Evolutionary conservation across 306 rosid species (phyloP).

Genomic region (Corylus avellana): DNA sequence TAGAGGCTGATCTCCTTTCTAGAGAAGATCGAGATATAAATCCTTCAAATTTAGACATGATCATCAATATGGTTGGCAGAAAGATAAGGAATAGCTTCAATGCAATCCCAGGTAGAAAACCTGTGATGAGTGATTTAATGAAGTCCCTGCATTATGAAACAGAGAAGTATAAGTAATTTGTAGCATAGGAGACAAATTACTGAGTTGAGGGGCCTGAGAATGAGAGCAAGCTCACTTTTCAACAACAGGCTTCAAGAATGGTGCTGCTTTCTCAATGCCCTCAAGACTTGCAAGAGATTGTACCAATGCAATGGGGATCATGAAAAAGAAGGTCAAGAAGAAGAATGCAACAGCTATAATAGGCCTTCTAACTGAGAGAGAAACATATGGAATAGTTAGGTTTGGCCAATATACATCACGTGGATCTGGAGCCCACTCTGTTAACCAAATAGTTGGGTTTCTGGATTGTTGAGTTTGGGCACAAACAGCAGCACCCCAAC

Average conservation of each 20-base stretch:
- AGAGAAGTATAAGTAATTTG: conserved; percentile 22
- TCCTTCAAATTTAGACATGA: conserved; percentile 95
- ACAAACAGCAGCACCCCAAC: conserved; percentile 99
- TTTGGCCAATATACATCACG: conserved; percentile 89
- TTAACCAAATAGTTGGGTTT: conserved; percentile 87
- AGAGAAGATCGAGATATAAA: conserved; percentile 67
- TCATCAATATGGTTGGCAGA: conserved; percentile 90
- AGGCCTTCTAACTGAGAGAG: conserved; percentile 73
- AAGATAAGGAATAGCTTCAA: conserved; percentile 93
- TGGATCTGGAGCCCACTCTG: conserved; percentile 98
- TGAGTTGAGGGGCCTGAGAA: conserved; percentile 28
- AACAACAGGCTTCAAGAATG: conserved; percentile 59
- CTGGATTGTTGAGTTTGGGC: conserved; percentile 98
- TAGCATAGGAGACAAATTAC: neutral
- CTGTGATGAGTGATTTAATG: conserved; percentile 74
- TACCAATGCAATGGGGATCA: conserved; percentile 91
- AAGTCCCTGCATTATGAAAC: conserved; percentile 51
- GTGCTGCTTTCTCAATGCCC: conserved; percentile 74
- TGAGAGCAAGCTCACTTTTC: conserved; percentile 44
- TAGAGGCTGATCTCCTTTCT: conserved; percentile 87
- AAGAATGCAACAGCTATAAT: conserved; percentile 82
- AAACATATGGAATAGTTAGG: conserved; percentile 89
- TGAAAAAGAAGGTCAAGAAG: conserved; percentile 96
- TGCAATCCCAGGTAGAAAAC: conserved; percentile 88
- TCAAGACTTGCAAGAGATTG: conserved; percentile 89